phyloP scores from a whole-genome alignment of 139 green algal genomes.

The Tetradesmus lagerheimii region DNA sequence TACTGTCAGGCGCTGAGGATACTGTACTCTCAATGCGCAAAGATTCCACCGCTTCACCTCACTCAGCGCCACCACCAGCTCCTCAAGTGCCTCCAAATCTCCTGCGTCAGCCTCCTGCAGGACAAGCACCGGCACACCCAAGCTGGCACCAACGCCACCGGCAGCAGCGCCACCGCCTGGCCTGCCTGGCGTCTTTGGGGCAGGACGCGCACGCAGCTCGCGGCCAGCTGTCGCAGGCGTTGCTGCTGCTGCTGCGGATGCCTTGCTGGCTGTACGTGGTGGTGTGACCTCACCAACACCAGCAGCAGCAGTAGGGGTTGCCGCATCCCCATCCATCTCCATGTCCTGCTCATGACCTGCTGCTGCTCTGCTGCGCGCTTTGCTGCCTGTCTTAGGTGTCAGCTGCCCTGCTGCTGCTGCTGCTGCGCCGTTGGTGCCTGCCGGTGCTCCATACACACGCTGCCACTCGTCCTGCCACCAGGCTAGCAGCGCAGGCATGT shows the following conservation, averaged over 20 bases:
- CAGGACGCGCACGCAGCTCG: background rate
- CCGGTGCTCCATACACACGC: background rate
- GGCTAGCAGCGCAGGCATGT: conserved; percentile 35
- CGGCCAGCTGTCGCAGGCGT: background rate
- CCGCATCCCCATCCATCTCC: background rate
- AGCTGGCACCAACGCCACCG: background rate
- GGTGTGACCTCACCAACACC: background rate
- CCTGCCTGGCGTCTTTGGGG: background rate
- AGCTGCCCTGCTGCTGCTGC: background rate
- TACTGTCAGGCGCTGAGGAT: too few species aligned
- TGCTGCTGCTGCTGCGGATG: conserved; percentile 7
- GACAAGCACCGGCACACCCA: conserved; percentile 39
- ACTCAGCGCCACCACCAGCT: conserved; percentile 40
- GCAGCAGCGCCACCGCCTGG: background rate
- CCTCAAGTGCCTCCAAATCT: conserved; percentile 36
- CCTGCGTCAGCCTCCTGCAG: conserved; percentile 32
- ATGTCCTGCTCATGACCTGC: background rate
- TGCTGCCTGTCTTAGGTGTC: background rate
- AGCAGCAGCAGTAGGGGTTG: background rate
- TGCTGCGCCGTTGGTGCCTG: background rate
- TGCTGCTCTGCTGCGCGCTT: background rate
- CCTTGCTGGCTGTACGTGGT: background rate
- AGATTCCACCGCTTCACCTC: conserved; percentile 16
- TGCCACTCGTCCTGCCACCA: conserved; percentile 35
- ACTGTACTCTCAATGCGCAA: too few species aligned